Evolutionary conservation across 2,329 filamentous ascomycete genomes (phyloP).

Genomic region (Lizonia empirigonia): DNA sequence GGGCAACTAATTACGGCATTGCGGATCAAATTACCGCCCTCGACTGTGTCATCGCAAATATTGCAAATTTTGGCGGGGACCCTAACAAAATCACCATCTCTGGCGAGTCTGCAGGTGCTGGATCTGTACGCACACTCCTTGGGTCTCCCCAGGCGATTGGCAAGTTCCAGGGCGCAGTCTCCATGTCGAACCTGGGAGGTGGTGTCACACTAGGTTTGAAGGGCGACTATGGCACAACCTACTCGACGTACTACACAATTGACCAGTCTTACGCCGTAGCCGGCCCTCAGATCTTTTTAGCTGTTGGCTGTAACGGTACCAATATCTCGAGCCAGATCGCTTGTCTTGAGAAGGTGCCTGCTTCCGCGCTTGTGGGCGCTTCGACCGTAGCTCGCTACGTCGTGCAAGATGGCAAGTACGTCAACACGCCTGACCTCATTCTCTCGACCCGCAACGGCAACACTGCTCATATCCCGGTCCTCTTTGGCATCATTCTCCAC

Average conservation of each 20-base stretch:
- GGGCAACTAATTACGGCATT: constrained; percentile 31
- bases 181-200: constrained; percentile 61
- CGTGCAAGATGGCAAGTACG: constrained; percentile 64
- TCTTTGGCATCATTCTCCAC: constrained; percentile 63
- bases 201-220: constrained; percentile 61
- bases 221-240: constrained; percentile 63
- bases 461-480: constrained; percentile 58
- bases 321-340: constrained; percentile 55
- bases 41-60: constrained; percentile 54
- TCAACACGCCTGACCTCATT: constrained; percentile 58
- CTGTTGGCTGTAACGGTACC: constrained; percentile 59
- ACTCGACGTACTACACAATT: constrained; percentile 64
- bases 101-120: constrained; percentile 32
- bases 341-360: constrained; percentile 58
- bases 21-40: constrained; percentile 38
- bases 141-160: constrained; percentile 56
- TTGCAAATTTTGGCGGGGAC: constrained; percentile 38
- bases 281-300: constrained; percentile 58
- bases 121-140: constrained; percentile 57
- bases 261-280: constrained; percentile 56
- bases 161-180: constrained; percentile 55
- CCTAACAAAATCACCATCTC: constrained; percentile 29
- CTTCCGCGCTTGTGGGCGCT: constrained; percentile 50
- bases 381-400: constrained; percentile 57
- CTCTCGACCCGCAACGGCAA: constrained; percentile 52